phyloP scores from a whole-genome alignment of 352 stramenopile species.

The Phytophthora cactorum region DNA sequence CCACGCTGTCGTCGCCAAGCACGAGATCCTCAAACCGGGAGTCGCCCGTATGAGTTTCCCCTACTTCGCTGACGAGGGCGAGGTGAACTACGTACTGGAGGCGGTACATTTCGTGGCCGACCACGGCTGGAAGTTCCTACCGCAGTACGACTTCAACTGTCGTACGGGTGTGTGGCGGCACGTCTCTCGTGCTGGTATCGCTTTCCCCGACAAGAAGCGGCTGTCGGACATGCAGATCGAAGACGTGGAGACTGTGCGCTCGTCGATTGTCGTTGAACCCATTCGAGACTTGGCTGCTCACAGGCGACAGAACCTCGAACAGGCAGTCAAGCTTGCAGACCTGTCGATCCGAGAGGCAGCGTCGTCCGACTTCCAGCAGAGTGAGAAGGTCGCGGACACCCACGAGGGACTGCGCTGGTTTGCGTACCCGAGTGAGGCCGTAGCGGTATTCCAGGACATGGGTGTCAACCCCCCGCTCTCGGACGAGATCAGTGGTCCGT shows the following conservation, averaged over 20 bases:
- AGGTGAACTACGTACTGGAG: constrained; percentile 94
- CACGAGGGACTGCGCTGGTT: constrained; percentile 45
- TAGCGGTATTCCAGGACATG: constrained; percentile 20
- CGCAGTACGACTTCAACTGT: constrained; percentile 95
- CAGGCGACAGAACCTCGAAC: constrained; percentile 26
- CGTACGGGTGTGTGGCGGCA: constrained; percentile 93
- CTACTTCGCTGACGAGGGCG: constrained; percentile 78
- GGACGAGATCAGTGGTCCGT: constrained; percentile 33
- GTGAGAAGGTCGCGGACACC: constrained; percentile 22
- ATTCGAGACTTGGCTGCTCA: constrained; percentile 25
- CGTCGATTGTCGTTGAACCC: constrained; percentile 3
- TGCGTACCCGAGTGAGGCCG: constrained; percentile 35
- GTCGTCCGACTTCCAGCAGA: constrained; percentile 8
- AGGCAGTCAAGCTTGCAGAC: constrained; percentile 24
- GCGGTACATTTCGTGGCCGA: constrained; percentile 94
- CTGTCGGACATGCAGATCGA: constrained; percentile 26
- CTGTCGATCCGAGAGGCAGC: constrained; percentile 26
- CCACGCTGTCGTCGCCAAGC: constrained; percentile 86
- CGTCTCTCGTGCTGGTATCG: constrained; percentile 17
- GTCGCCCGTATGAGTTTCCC: constrained; percentile 95
- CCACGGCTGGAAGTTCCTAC: constrained; percentile 94
- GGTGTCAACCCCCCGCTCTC: constrained; percentile 27
- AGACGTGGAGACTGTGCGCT: constrained; percentile 9
- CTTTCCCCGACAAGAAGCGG: constrained; percentile 30
- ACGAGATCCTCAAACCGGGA: constrained; percentile 94